Conservation (phyloP, 257 asterid genomes). For the Coffea canephora region DNA sequence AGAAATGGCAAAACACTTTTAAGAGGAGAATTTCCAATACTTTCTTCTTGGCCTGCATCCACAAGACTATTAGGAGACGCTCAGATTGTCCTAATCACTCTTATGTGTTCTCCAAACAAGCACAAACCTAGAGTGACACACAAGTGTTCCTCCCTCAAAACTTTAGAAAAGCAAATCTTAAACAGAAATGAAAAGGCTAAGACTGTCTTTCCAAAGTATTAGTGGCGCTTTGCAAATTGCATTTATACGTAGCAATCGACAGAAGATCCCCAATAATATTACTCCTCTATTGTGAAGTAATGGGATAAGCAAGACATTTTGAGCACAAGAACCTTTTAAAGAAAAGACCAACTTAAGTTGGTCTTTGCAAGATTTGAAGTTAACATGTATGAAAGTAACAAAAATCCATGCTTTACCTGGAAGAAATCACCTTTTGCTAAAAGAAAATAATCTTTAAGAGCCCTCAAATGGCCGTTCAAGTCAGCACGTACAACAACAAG, state of each 20-base stretch:
- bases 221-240: background rate
- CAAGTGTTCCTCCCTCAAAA: background rate
- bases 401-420: slow-evolving; percentile 52
- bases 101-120: background rate
- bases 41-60: background rate
- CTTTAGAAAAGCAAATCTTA: background rate
- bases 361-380: background rate
- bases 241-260: background rate
- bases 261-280: background rate
- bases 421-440: slow-evolving; percentile 96
- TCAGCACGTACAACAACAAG: slow-evolving; percentile 98
- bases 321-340: background rate
- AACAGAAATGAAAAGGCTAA: background rate
- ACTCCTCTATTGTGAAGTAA: background rate
- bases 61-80: background rate
- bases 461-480: slow-evolving; percentile 96
- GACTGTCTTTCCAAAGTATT: background rate
- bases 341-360: background rate
- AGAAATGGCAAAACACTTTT: slow-evolving; percentile 2
- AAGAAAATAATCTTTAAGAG: slow-evolving; percentile 97
- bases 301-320: background rate
- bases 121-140: background rate
- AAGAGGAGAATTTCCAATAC: background rate
- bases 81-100: background rate
- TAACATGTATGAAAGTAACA: background rate